Evolutionary conservation across 2,329 filamentous ascomycete species (phyloP).

Genomic region (Pseudophaeomoniella oleicola): DNA sequence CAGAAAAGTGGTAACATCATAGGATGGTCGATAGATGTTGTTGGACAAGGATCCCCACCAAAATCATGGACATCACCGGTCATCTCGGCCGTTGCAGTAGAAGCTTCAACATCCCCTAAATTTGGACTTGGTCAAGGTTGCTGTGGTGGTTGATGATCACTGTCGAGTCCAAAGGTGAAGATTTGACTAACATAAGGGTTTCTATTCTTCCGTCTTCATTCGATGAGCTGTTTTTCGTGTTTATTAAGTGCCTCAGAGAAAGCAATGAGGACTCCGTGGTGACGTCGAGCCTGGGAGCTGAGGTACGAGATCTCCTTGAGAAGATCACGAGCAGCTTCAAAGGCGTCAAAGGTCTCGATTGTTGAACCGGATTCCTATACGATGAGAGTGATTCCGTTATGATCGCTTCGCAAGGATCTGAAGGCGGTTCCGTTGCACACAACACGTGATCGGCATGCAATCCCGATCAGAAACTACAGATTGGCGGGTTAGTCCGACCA

Average conservation of each 20-base stretch:
- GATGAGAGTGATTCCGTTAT: slow-evolving; percentile 42
- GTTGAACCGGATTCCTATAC: slow-evolving; percentile 28
- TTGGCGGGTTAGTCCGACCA: not conserved
- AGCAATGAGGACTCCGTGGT: slow-evolving; percentile 38
- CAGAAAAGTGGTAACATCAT: not conserved
- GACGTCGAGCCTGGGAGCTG: slow-evolving; percentile 43
- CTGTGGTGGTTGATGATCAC: not conserved
- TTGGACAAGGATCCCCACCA: slow-evolving; percentile 1
- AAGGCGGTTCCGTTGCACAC: too few relatives aligned
- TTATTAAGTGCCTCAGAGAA: slow-evolving; percentile 31
- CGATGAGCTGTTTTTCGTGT: slow-evolving; percentile 21
- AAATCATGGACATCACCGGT: too few relatives aligned
- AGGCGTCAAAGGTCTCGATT: slow-evolving; percentile 32
- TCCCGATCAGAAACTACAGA: not conserved
- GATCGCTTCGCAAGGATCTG: too few relatives aligned
- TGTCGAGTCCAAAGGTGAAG: slow-evolving; percentile 16
- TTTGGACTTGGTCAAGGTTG: not conserved
- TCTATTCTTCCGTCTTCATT: slow-evolving; percentile 13
- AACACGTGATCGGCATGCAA: not conserved
- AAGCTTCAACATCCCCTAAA: not conserved
- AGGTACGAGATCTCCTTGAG: slow-evolving; percentile 32
- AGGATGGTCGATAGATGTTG: not conserved
- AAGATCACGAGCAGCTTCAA: slow-evolving; percentile 35
- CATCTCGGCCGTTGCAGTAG: not conserved
- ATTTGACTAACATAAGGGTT: slow-evolving; percentile 21